Conservation (phyloP, 2,329 filamentous ascomycete genomes). For the Colletotrichum tanaceti region DNA sequence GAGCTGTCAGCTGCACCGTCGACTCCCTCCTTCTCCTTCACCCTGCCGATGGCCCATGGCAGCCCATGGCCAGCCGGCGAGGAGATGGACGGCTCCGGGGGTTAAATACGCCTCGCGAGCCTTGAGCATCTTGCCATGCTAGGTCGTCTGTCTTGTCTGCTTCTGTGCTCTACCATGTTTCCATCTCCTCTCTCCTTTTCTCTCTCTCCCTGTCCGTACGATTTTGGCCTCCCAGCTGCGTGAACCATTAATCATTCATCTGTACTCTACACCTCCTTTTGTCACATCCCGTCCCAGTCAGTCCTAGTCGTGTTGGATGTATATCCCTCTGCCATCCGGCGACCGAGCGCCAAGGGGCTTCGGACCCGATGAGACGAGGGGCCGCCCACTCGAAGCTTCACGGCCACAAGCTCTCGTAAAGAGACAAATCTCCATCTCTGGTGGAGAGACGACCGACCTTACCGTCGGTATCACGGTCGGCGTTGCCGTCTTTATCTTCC, state of each 20-base stretch:
- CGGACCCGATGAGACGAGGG: neutral
- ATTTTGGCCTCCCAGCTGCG: slow-evolving; percentile 19
- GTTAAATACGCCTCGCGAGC: slow-evolving; percentile 36
- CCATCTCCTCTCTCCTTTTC: slow-evolving; percentile 9
- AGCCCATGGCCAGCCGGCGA: neutral
- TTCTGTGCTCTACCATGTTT: slow-evolving; percentile 20
- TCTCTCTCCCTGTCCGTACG: slow-evolving; percentile 13
- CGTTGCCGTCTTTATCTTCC: slow-evolving; percentile 54
- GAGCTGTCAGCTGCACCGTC: slow-evolving; percentile 20
- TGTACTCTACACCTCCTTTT: slow-evolving; percentile 5
- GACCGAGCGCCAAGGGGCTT: slow-evolving; percentile 12
- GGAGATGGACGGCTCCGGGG: neutral
- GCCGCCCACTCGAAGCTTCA: neutral
- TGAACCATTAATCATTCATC: slow-evolving; percentile 11
- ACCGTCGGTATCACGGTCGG: slow-evolving; percentile 59
- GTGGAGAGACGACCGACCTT: slow-evolving; percentile 50
- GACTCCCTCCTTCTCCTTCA: neutral
- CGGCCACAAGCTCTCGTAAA: slow-evolving; percentile 4
- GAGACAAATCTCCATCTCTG: slow-evolving; percentile 34
- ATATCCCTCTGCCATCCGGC: slow-evolving; percentile 33
- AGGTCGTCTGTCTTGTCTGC: slow-evolving; percentile 14
- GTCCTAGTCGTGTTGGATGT: slow-evolving; percentile 26
- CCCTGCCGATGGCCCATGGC: slow-evolving; percentile 2
- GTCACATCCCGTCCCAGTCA: neutral
- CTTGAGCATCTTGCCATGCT: slow-evolving; percentile 9